A percentile compares a stretch with the other conserved stretches of the same genome.
Evolutionary conservation across 2,329 filamentous ascomycete genomes (phyloP).

Genomic region (Epichloe elymi): DNA sequence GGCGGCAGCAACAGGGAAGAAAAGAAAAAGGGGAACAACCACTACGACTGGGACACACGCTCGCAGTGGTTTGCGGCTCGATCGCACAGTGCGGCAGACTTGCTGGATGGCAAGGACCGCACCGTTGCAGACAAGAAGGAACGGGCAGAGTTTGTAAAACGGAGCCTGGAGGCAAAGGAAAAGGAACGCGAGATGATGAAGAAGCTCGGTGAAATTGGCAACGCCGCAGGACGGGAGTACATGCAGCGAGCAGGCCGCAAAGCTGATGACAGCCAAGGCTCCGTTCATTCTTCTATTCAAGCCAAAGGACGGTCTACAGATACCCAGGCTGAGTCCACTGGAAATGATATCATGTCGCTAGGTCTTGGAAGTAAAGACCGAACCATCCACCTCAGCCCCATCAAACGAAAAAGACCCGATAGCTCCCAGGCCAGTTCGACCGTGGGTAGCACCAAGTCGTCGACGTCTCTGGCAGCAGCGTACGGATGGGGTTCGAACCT

Average conservation of each 20-base stretch:
- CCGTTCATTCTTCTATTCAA: background rate
- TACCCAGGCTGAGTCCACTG: conserved; percentile 16
- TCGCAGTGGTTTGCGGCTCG: conserved; percentile 41
- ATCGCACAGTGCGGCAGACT: conserved; percentile 39
- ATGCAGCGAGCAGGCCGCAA: conserved; percentile 33
- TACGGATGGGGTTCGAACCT: conserved; percentile 47
- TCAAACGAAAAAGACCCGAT: conserved; percentile 48
- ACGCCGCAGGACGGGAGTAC: conserved; percentile 57
- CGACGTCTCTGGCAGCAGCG: conserved; percentile 8
- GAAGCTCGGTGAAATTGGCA: conserved; percentile 50
- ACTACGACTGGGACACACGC: conserved; percentile 46
- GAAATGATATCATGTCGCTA: conserved; percentile 28
- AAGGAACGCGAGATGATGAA: conserved; percentile 61
- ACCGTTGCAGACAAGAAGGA: conserved; percentile 45
- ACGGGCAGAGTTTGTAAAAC: conserved; percentile 52
- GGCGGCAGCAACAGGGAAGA: conserved; percentile 6
- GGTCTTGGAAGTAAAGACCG: conserved; percentile 22
- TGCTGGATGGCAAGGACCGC: conserved; percentile 52
- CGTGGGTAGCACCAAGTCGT: conserved; percentile 12
- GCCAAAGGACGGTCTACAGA: conserved; percentile 5
- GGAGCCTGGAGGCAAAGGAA: conserved; percentile 52
- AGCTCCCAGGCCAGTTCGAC: conserved; percentile 26
- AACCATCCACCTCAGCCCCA: conserved; percentile 42
- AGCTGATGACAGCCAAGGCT: conserved; percentile 2
- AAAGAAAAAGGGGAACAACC: conserved; percentile 14